These are phyloP conservation scores for Babesia ovis DNA, from an alignment of 169 alveolate species.

Conservation along the genomic window DNA sequence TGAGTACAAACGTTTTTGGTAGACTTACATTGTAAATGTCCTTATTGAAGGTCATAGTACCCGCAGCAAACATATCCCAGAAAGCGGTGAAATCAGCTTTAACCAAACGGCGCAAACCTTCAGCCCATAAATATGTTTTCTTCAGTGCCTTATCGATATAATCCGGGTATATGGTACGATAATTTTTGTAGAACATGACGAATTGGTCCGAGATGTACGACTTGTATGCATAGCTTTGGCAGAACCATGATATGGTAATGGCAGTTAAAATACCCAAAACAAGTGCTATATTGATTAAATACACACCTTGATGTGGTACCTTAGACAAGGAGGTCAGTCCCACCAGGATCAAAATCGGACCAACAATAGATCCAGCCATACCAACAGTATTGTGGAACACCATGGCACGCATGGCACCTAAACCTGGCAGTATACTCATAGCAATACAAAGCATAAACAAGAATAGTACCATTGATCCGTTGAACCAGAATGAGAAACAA, in stretches of 20 bases:
- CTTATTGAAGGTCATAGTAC: background rate
- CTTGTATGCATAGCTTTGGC: constrained; percentile 50
- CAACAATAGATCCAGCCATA: background rate
- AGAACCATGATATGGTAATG: constrained; percentile 47
- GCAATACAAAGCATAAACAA: background rate
- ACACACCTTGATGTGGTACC: constrained; percentile 4
- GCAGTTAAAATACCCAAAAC: constrained; percentile 22
- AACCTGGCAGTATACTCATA: background rate
- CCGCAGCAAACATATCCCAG: background rate
- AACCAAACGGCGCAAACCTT: constrained; percentile 10
- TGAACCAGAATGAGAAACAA: background rate
- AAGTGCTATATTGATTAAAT: constrained; percentile 4
- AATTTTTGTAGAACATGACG: background rate
- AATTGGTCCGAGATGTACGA: constrained; percentile 35
- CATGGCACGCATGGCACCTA: background rate
- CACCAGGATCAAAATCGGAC: background rate
- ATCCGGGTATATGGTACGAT: constrained; percentile 7
- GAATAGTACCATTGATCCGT: background rate
- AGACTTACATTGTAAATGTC: background rate
- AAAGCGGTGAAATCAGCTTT: constrained; percentile 10
- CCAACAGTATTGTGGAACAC: background rate
- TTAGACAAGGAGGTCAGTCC: background rate
- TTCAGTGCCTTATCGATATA: background rate
- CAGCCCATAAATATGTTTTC: background rate
- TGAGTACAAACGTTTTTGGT: background rate